Conservation (phyloP, 1,284 basidiomycete genomes). For the Mycosarcoma maydis region DNA sequence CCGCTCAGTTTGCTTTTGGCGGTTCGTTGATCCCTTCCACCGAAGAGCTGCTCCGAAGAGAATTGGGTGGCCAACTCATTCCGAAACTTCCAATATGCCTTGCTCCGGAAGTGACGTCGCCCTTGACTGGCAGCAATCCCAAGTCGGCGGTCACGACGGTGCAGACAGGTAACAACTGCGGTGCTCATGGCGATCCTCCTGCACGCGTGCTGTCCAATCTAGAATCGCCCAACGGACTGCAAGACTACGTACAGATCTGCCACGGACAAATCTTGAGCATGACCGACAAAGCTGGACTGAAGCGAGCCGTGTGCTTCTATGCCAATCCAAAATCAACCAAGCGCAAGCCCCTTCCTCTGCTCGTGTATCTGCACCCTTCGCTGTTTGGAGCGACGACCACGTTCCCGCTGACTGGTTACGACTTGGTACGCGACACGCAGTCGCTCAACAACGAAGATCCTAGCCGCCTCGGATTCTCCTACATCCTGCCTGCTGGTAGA, state of each 20-base stretch:
- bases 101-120: constrained; percentile 14
- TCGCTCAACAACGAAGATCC: constrained; percentile 24
- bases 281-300: constrained; percentile 11
- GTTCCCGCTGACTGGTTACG: constrained; percentile 24
- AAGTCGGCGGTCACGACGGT: constrained; percentile 28
- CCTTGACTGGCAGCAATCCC: constrained; percentile 12
- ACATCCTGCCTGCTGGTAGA: constrained; percentile 25
- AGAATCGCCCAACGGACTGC: constrained; percentile 23
- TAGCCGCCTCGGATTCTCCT: constrained; percentile 20
- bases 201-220: constrained; percentile 7
- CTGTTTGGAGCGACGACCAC: constrained; percentile 1
- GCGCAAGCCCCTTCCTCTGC: constrained; percentile 23
- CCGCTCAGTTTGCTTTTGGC: constrained; percentile 4
- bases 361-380: constrained; percentile 27
- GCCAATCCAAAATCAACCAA: constrained; percentile 27
- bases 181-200: constrained; percentile 25
- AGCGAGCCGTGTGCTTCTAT: constrained; percentile 26
- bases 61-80: neutral
- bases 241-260: constrained; percentile 23
- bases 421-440: constrained; percentile 18
- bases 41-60: constrained; percentile 13
- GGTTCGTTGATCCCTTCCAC: constrained; percentile 2
- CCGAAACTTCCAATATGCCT: constrained; percentile 10
- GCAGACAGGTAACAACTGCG: constrained; percentile 27
- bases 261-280: constrained; percentile 19